Evolutionary conservation across 768 basidiomycete genomes (phyloP).

Genomic region (Mycena capillaripes): DNA sequence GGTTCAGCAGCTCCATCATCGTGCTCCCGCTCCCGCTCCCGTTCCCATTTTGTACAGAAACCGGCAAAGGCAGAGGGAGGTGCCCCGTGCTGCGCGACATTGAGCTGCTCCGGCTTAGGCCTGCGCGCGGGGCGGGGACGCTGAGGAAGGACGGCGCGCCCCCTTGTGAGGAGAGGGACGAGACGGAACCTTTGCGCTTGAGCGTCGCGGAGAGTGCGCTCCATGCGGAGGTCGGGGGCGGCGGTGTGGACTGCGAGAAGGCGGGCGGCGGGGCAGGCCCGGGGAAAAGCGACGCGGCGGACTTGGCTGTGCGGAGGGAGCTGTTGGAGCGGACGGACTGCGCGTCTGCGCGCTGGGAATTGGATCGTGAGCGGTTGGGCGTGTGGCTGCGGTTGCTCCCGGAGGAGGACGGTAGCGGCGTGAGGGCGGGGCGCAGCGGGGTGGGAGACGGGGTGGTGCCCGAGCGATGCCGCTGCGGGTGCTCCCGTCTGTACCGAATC

Average conservation of each 20-base stretch:
- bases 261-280: constrained; percentile 21
- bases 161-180: constrained; percentile 69
- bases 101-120: constrained; percentile 26
- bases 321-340: constrained; percentile 32
- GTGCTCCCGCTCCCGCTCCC: constrained; percentile 36
- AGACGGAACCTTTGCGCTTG: constrained; percentile 62
- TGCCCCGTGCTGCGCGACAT: constrained; percentile 60
- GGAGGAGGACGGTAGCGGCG: background rate
- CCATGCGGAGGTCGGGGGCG: constrained; percentile 24
- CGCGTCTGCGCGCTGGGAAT: constrained; percentile 18
- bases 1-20: constrained; percentile 35
- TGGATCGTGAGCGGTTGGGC: constrained; percentile 25
- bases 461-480: constrained; percentile 49
- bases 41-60: constrained; percentile 30
- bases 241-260: constrained; percentile 42
- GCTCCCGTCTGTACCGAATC: constrained; percentile 60
- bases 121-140: constrained; percentile 26
- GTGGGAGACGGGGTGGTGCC: constrained; percentile 46
- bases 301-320: constrained; percentile 34
- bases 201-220: constrained; percentile 46
- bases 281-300: constrained; percentile 25
- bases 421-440: constrained; percentile 39
- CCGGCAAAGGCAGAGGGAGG: constrained; percentile 56
- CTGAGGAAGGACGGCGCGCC: constrained; percentile 38
- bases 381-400: background rate